phyloP scores from a whole-genome alignment of 2,329 filamentous ascomycete species.

The Fusarium sp. region DNA sequence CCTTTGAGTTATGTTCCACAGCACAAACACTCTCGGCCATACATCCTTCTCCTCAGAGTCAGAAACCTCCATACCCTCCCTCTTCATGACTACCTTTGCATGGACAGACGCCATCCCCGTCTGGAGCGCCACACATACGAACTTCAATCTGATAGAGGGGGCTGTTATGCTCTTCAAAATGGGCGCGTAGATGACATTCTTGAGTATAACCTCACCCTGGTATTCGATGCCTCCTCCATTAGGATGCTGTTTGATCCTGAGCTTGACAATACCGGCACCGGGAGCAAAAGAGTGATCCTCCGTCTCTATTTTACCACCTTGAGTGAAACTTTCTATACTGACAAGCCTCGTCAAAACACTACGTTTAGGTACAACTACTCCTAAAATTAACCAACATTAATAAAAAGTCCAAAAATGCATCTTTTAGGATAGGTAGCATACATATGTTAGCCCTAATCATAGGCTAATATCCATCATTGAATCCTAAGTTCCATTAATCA shows the following conservation, averaged over 20 bases:
- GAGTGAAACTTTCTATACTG: no score
- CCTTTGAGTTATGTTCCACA: no score
- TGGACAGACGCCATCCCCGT: neutral
- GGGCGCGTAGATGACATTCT: neutral
- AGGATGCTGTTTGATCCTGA: neutral
- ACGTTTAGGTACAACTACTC: no score
- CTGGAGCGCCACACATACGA: neutral
- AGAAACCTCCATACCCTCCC: rapidly evolving
- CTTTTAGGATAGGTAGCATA: no score
- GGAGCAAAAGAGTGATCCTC: neutral
- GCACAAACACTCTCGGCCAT: neutral
- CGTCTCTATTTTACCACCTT: neutral
- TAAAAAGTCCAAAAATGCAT: no score
- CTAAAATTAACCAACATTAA: no score
- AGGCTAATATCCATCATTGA: no score
- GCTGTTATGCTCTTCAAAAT: neutral
- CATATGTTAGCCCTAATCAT: no score
- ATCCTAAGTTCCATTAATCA: no score
- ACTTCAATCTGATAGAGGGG: neutral
- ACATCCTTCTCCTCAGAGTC: neutral
- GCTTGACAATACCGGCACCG: neutral
- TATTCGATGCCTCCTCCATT: no score
- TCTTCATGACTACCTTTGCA: rapidly evolving
- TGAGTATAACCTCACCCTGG: neutral
- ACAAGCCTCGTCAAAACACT: no score